Evolutionary conservation across 768 basidiomycete species (phyloP).

Genomic region (Boletus rubropictus): DNA sequence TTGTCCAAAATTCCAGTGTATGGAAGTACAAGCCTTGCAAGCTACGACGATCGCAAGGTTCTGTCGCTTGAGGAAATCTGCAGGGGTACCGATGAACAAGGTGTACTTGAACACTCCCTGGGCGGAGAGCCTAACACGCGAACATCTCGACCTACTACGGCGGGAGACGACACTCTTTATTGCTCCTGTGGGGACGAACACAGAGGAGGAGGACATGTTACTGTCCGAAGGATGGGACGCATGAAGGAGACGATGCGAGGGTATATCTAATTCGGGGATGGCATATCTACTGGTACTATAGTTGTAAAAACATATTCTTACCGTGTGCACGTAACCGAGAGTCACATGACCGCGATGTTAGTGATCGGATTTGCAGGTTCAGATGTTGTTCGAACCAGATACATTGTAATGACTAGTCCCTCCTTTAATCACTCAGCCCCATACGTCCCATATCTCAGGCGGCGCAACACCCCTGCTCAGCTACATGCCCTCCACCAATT

Average conservation of each 20-base stretch:
- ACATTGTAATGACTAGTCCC: constrained; percentile 6
- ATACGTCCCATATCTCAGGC: constrained; percentile 27
- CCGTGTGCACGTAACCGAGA: constrained; percentile 15
- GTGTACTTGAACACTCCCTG: constrained; percentile 42
- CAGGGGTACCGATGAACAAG: constrained; percentile 44
- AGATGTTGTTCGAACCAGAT: constrained; percentile 9
- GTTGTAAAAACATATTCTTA: background rate
- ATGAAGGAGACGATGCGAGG: constrained; percentile 1
- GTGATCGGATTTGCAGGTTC: constrained; percentile 14
- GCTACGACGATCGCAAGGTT: constrained; percentile 32
- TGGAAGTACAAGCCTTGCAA: constrained; percentile 43
- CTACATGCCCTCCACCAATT: constrained; percentile 31
- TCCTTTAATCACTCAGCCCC: background rate
- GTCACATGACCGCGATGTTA: constrained; percentile 27
- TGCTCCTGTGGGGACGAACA: constrained; percentile 34
- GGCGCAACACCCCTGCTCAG: constrained; percentile 32
- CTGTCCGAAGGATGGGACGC: constrained; percentile 17
- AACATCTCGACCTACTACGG: constrained; percentile 21
- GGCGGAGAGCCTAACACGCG: constrained; percentile 13
- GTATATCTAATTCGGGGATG: constrained; percentile 2
- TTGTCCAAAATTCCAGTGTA: constrained; percentile 40
- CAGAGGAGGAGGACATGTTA: constrained; percentile 42
- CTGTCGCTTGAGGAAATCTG: constrained; percentile 30
- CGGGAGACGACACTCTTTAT: constrained; percentile 28
- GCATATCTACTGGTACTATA: background rate